These are phyloP conservation scores for Debaryomyces nepalensis DNA, from an alignment of 1,139 yeast species.

Conservation along the genomic window DNA sequence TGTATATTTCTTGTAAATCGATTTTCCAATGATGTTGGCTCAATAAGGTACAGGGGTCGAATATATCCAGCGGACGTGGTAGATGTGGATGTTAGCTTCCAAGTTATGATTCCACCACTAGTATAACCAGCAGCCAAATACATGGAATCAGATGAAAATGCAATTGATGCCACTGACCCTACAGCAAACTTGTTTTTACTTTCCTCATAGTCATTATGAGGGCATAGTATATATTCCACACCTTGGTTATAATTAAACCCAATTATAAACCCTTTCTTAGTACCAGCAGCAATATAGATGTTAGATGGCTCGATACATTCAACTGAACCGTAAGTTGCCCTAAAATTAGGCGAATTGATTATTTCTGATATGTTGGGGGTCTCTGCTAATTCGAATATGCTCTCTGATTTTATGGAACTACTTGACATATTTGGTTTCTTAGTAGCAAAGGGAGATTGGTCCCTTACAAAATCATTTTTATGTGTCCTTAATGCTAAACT, in stretches of 20 bases:
- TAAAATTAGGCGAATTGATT: slow-evolving; percentile 31
- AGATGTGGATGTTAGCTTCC: slow-evolving; percentile 31
- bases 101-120: slow-evolving; percentile 35
- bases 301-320: slow-evolving; percentile 53
- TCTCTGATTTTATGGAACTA: slow-evolving; percentile 15
- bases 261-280: slow-evolving; percentile 59
- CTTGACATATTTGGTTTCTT: slow-evolving; percentile 3
- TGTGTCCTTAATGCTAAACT: slow-evolving; percentile 25
- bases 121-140: slow-evolving; percentile 39
- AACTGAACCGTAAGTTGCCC: slow-evolving; percentile 52
- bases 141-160: slow-evolving; percentile 42
- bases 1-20: slow-evolving; percentile 36
- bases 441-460: not conserved
- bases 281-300: slow-evolving; percentile 61
- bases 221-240: slow-evolving; percentile 44
- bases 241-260: slow-evolving; percentile 69
- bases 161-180: slow-evolving; percentile 52
- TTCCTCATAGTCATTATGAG: slow-evolving; percentile 18
- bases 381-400: slow-evolving; percentile 28
- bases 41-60: slow-evolving; percentile 30
- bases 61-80: slow-evolving; percentile 9
- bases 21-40: slow-evolving; percentile 34
- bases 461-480: slow-evolving; percentile 5
- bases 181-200: slow-evolving; percentile 21
- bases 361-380: slow-evolving; percentile 25